Conservation (phyloP, 176 grass and related monocot species). For the Carex scoparia region DNA sequence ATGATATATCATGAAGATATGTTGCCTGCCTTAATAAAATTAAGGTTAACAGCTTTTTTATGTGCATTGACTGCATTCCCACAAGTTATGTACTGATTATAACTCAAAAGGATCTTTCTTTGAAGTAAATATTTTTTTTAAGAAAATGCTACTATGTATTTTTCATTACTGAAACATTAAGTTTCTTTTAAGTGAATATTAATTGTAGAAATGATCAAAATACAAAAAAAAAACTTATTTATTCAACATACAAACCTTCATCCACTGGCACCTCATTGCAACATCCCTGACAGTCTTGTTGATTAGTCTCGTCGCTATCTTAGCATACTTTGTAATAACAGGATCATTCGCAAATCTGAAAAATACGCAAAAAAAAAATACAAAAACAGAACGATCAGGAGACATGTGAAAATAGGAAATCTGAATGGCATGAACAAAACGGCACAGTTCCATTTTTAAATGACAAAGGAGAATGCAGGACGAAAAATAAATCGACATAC, state of each 20-base stretch:
- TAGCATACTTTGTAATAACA: constrained; percentile 30
- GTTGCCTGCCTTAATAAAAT: background rate
- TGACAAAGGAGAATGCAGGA: background rate
- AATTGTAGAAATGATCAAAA: background rate
- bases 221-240: background rate
- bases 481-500: constrained; percentile 12
- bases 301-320: constrained; percentile 31
- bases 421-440: background rate
- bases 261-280: constrained; percentile 40
- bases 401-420: background rate
- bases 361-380: background rate
- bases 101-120: background rate
- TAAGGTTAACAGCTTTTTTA: background rate
- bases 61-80: background rate
- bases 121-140: background rate
- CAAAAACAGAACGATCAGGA: background rate
- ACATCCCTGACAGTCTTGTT: constrained; percentile 44
- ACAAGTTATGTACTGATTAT: background rate
- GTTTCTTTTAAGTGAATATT: background rate
- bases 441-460: background rate
- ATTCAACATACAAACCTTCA: constrained; percentile 25
- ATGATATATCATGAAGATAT: background rate
- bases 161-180: too few species aligned
- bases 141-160: too few species aligned
- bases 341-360: constrained; percentile 32